phyloP scores from a whole-genome alignment of 768 basidiomycete species.

The Leccinum boreale region DNA sequence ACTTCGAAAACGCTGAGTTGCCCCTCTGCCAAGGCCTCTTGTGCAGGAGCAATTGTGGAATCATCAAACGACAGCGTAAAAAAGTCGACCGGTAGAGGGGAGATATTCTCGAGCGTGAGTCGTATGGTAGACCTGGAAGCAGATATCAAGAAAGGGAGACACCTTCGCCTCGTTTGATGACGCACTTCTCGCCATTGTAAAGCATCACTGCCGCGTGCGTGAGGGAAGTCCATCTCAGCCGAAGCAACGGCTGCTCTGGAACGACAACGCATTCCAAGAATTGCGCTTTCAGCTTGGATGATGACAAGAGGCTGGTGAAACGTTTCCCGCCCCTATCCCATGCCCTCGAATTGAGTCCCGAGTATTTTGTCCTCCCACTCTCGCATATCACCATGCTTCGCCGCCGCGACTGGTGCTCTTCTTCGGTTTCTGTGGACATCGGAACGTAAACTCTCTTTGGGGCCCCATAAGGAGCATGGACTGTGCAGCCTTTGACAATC shows the following conservation, averaged over 20 bases:
- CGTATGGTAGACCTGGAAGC: constrained; percentile 70
- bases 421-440: constrained; percentile 66
- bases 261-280: constrained; percentile 84
- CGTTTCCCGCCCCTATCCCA: constrained; percentile 54
- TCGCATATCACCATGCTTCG: constrained; percentile 65
- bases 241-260: constrained; percentile 81
- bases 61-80: constrained; percentile 86
- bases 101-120: constrained; percentile 88
- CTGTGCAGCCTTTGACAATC: constrained; percentile 70
- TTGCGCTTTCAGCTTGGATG: constrained; percentile 31
- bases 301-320: constrained; percentile 24
- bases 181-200: constrained; percentile 90
- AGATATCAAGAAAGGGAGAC: constrained; percentile 2
- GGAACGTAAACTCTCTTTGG: constrained; percentile 75
- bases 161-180: constrained; percentile 6
- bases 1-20: constrained; percentile 78
- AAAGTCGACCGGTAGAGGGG: constrained; percentile 78
- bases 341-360: constrained; percentile 67
- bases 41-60: constrained; percentile 76
- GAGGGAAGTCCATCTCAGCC: constrained; percentile 83
- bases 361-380: constrained; percentile 64
- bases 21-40: constrained; percentile 75
- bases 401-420: constrained; percentile 52
- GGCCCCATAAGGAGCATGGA: constrained; percentile 72
- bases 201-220: constrained; percentile 94